Evolutionary conservation across 441 rosid genomes (phyloP).

Genomic region (Populus hybrid): DNA sequence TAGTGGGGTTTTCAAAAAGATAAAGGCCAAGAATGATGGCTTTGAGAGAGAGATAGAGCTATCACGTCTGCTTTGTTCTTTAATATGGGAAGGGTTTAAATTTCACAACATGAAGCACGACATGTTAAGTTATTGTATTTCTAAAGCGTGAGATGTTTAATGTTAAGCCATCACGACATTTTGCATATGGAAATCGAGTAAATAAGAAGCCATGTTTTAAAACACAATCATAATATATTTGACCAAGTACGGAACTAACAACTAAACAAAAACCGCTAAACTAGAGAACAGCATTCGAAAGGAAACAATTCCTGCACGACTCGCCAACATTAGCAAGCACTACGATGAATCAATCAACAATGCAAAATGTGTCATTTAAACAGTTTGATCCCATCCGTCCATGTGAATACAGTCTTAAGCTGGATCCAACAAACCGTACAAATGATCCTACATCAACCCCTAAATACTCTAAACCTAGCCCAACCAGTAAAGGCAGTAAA

Average conservation of each 20-base stretch:
- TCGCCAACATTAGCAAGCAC: background rate
- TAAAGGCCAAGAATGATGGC: no score
- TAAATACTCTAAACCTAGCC: slow-evolving; percentile 49
- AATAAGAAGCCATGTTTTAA: slow-evolving; percentile 6
- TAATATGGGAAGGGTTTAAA: no score
- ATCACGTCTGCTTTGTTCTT: no score
- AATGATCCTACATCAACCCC: slow-evolving; percentile 50
- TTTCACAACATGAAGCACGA: no score
- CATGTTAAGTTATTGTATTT: no score
- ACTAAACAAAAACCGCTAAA: background rate
- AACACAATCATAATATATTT: slow-evolving; percentile 14
- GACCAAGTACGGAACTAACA: background rate
- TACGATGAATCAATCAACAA: slow-evolving; percentile 22
- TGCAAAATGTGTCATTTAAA: slow-evolving; percentile 42
- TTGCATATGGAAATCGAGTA: no score
- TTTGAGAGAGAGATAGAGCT: no score
- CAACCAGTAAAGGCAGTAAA: slow-evolving; percentile 25
- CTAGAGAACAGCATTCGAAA: slow-evolving; percentile 16
- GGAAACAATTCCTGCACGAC: slow-evolving; percentile 39
- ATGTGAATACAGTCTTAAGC: slow-evolving; percentile 26
- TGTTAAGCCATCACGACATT: no score
- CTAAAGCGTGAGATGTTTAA: no score
- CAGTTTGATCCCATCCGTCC: slow-evolving; percentile 31
- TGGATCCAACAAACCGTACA: slow-evolving; percentile 25
- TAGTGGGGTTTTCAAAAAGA: no score